Base-by-base conservation (phyloP, 345 rosid species). In the Sisymbrium altissimum region DNA sequence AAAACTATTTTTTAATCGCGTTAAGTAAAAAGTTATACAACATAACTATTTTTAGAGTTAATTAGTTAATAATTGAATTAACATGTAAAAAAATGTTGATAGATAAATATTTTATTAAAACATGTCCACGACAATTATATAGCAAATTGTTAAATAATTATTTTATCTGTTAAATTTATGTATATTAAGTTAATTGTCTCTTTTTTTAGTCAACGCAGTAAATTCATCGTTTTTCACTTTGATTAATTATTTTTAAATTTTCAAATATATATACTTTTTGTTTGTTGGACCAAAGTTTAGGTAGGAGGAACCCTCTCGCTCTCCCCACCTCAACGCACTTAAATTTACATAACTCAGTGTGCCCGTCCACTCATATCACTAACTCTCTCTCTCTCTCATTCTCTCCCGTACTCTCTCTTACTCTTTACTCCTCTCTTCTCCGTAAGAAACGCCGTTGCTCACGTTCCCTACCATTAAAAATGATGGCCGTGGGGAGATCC, bases 401-500 rank as follows among this genome's bases (percentile, higher is more conserved):
- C 21, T 33, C 33, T 52, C 33, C 33, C 14, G 4, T 3, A 13
- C n/a, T 56, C 50, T 41, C 33, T 12, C 18, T 21, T 0, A 6
- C 60, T 23, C 49, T 17, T 5, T 72, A 8, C 64, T 64, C 72
- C 41, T 39, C 56, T 52, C 50, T 25, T 19, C 18, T 32, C 45
- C 75, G 25, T 2, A 36, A 50, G 53, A 53, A 52, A 43, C 44
- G 41, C 62, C 43, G 43, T 38, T 30, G 29, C 23, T 52, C 57
- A 52, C 46, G 18, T 35, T 58, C 61, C 25, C 27, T 71, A 13
- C 44, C 63, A 41, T 35, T 64, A 12, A 56, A 19, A 38, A 21
- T 36, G 35, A 55, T 63, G 66, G 71, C 60, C 19, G 59, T 70
- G 70, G 65, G 38, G 18, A 75, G 73, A 75, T 76, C 76, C 52